Evolutionary conservation across 1,139 yeast species (phyloP).

Genomic region (Saccharomyces hybrid): DNA sequence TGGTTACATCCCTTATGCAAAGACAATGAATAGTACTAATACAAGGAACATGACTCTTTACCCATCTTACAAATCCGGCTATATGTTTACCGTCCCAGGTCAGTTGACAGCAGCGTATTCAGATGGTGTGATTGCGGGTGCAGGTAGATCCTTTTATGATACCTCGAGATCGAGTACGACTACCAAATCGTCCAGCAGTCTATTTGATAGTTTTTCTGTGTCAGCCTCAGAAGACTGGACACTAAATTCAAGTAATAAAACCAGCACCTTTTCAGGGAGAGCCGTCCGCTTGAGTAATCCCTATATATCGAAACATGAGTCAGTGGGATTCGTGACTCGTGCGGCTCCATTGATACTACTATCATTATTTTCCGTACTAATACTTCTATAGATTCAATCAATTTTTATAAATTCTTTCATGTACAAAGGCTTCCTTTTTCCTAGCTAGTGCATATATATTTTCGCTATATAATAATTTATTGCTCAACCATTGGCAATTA

Average conservation of each 20-base stretch:
- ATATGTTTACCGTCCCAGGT: constrained; percentile 18
- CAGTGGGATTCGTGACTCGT: not conserved
- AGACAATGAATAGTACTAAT: constrained; percentile 31
- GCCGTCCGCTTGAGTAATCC: not conserved
- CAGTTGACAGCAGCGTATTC: constrained; percentile 27
- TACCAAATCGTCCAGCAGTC: constrained; percentile 7
- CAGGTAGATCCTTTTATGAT: constrained; percentile 26
- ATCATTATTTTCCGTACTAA: not conserved
- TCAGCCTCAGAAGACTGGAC: constrained; percentile 1
- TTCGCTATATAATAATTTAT: not conserved
- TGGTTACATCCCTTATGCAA: constrained; percentile 46
- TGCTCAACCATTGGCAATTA: not conserved
- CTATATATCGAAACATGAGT: not conserved
- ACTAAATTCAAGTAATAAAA: not conserved
- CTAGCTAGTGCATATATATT: too few relatives aligned
- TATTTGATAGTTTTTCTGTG: constrained; percentile 8
- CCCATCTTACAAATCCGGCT: constrained; percentile 12
- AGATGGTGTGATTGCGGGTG: constrained; percentile 24
- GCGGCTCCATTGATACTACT: not conserved
- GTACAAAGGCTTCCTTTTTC: too few relatives aligned
- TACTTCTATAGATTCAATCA: too few relatives aligned
- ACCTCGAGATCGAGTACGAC: constrained; percentile 21
- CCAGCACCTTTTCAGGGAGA: not conserved
- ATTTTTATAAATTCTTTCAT: too few relatives aligned
- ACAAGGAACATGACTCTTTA: constrained; percentile 31